Evolutionary conservation across 2,329 filamentous ascomycete genomes (phyloP).

Genomic region (Claviceps africana): DNA sequence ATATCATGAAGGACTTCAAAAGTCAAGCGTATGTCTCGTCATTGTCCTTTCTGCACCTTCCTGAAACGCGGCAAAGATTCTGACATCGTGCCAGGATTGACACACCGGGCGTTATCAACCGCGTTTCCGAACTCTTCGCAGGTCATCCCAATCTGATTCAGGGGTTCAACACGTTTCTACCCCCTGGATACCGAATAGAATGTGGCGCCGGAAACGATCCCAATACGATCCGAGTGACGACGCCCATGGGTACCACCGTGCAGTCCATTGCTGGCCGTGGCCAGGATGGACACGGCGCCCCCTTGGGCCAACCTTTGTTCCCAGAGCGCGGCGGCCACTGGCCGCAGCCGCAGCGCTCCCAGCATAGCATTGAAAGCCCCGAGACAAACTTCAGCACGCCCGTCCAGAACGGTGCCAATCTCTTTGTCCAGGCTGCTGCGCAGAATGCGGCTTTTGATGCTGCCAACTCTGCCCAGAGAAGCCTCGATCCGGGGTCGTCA

Average conservation of each 20-base stretch:
- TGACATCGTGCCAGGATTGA: slow-evolving; percentile 53
- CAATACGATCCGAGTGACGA: slow-evolving; percentile 91
- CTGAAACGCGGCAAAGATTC: slow-evolving; percentile 55
- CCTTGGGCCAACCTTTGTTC: slow-evolving; percentile 30
- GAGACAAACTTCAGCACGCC: slow-evolving; percentile 49
- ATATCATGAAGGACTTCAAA: slow-evolving; percentile 99
- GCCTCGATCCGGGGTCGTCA: slow-evolving; percentile 17
- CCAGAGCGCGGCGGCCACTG: slow-evolving; percentile 37
- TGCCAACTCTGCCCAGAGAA: slow-evolving; percentile 18
- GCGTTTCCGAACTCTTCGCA: slow-evolving; percentile 88
- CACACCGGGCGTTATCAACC: slow-evolving; percentile 91
- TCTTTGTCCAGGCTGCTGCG: slow-evolving; percentile 30
- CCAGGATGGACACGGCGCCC: slow-evolving; percentile 27
- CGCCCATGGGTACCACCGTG: slow-evolving; percentile 92
- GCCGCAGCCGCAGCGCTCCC: slow-evolving; percentile 40
- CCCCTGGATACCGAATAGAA: slow-evolving; percentile 90
- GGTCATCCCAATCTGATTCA: slow-evolving; percentile 92
- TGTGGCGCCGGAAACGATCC: slow-evolving; percentile 89
- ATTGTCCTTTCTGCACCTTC: slow-evolving; percentile 27
- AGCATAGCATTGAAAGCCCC: slow-evolving; percentile 48
- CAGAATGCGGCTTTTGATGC: slow-evolving; percentile 22
- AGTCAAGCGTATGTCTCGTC: slow-evolving; percentile 63
- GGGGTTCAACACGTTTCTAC: slow-evolving; percentile 95
- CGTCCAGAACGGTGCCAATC: slow-evolving; percentile 32
- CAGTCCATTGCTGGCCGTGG: slow-evolving; percentile 59